Percentiles rank a stretch among this genome's conserved stretches.
Conservation (phyloP, 2,329 filamentous ascomycete species). For the Emericellopsis cladophorae region DNA sequence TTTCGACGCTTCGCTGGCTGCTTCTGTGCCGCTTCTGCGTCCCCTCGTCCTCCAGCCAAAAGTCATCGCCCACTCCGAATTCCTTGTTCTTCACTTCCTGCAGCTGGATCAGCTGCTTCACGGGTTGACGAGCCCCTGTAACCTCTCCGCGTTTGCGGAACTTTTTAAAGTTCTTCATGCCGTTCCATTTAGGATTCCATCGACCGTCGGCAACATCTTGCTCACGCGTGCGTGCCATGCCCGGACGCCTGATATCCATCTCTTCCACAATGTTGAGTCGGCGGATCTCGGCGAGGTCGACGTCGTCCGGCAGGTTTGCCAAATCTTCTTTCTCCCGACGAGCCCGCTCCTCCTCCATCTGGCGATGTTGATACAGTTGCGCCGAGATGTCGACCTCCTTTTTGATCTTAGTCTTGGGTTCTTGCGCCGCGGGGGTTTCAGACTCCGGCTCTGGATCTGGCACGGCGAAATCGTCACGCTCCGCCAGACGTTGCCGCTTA, state of each 20-base stretch:
- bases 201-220: slow-evolving; percentile 40
- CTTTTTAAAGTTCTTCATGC: slow-evolving; percentile 89
- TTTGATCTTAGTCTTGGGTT: slow-evolving; percentile 28
- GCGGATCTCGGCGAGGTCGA: slow-evolving; percentile 62
- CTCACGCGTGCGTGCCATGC: slow-evolving; percentile 21
- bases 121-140: slow-evolving; percentile 22
- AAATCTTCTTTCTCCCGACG: slow-evolving; percentile 39
- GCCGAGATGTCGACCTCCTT: slow-evolving; percentile 59
- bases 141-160: slow-evolving; percentile 52
- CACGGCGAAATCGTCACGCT: slow-evolving; percentile 31
- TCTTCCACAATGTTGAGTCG: slow-evolving; percentile 66
- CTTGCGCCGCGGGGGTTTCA: slow-evolving; percentile 6
- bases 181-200: slow-evolving; percentile 88
- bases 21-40: background rate
- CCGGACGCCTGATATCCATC: slow-evolving; percentile 41
- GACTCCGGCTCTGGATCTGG: slow-evolving; percentile 12
- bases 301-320: slow-evolving; percentile 42
- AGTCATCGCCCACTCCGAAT: slow-evolving; percentile 63
- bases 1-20: background rate
- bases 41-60: slow-evolving; percentile 52
- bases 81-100: slow-evolving; percentile 60
- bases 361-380: slow-evolving; percentile 44
- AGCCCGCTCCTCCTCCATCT: slow-evolving; percentile 54
- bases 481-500: slow-evolving; percentile 63
- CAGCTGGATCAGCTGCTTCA: slow-evolving; percentile 53